phyloP scores from a whole-genome alignment of 1,284 basidiomycete species.

The Irpex sp. region DNA sequence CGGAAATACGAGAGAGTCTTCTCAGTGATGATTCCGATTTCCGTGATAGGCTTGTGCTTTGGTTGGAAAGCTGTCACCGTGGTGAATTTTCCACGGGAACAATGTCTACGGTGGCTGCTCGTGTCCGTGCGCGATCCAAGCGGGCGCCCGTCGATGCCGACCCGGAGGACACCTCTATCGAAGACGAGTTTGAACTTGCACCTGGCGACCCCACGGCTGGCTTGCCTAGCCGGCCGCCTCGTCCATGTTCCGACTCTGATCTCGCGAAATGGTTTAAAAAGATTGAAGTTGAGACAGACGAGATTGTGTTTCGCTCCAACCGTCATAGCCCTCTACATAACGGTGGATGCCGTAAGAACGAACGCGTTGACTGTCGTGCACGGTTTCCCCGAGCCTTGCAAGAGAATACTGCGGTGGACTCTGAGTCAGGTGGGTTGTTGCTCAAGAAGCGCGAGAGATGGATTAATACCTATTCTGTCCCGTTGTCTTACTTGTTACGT shows the following conservation, averaged over 20 bases:
- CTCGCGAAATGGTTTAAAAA: neutral
- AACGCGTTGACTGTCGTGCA: neutral
- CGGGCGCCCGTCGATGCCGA: neutral
- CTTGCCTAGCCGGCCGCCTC: neutral
- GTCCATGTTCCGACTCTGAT: neutral
- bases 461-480: too few relatives aligned
- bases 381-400: neutral
- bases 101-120: neutral
- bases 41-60: slow-evolving; percentile 17
- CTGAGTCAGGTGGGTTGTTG: neutral
- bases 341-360: neutral
- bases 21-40: slow-evolving; percentile 23
- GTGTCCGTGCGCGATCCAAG: neutral
- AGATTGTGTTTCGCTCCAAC: slow-evolving; percentile 13
- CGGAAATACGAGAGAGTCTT: slow-evolving; percentile 21
- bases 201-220: neutral
- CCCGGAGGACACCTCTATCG: neutral
- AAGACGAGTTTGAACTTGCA: neutral
- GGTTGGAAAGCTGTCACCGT: slow-evolving; percentile 4
- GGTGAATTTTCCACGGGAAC: neutral
- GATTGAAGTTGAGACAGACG: slow-evolving; percentile 3
- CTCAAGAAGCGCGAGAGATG: too few relatives aligned
- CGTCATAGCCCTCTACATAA: slow-evolving; percentile 3
- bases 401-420: neutral
- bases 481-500: too few relatives aligned